Conservation (phyloP, 225 moss, liverwort and hornwort genomes). For the Physcomitrium patens region DNA sequence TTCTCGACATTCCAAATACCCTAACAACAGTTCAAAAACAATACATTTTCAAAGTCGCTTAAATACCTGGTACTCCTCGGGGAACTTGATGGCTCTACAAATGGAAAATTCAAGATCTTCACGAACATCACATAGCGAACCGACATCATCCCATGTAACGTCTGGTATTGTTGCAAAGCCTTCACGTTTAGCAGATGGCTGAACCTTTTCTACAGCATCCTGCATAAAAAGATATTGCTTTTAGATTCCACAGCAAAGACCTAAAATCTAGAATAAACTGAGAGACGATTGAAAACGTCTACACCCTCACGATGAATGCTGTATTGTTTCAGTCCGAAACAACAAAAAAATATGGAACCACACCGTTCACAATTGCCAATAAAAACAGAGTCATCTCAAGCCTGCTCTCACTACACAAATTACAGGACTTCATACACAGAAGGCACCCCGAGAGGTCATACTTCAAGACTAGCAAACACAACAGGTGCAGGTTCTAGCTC, state of each 20-base stretch:
- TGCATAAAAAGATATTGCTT: conserved; percentile 33
- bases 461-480: conserved; percentile 21
- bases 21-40: neutral
- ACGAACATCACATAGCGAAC: conserved; percentile 87
- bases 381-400: conserved; percentile 10
- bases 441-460: neutral
- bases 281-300: conserved; percentile 1
- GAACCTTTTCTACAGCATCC: conserved; percentile 87
- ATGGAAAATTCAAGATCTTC: conserved; percentile 96
- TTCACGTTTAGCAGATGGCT: conserved; percentile 96
- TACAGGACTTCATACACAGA: neutral
- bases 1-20: neutral
- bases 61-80: conserved; percentile 87
- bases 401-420: neutral
- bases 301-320: neutral
- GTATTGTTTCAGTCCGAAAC: conserved; percentile 18
- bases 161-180: conserved; percentile 96
- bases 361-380: conserved; percentile 11
- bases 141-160: conserved; percentile 96
- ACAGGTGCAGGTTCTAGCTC: conserved; percentile 12
- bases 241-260: conserved; percentile 16
- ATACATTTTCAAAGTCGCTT: neutral
- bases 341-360: conserved; percentile 7
- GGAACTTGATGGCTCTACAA: conserved; percentile 89
- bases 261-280: neutral